A percentile compares a stretch with the other conserved stretches of the same genome.
Evolutionary conservation across 2,329 filamentous ascomycete genomes (phyloP).

Genomic region (Cladosporium sp.): DNA sequence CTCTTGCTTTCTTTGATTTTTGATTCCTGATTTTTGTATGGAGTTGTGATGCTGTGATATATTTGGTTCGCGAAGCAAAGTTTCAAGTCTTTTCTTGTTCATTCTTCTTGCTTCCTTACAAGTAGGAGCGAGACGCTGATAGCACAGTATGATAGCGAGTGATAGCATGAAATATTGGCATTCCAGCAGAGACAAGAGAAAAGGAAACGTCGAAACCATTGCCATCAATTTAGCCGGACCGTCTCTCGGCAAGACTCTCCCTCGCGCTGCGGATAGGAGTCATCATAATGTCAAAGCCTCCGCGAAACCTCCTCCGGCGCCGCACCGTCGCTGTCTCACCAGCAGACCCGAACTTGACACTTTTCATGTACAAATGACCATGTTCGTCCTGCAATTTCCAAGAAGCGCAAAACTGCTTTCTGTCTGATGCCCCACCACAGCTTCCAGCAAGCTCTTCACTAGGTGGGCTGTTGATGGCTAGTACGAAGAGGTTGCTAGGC

Average conservation of each 20-base stretch:
- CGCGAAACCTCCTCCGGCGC: conserved; percentile 22
- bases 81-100: too few relatives aligned
- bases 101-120: too few relatives aligned
- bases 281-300: conserved; percentile 32
- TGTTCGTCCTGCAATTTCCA: conserved; percentile 38
- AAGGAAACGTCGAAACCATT: too few relatives aligned
- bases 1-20: too few relatives aligned
- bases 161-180: too few relatives aligned
- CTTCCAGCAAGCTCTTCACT: conserved; percentile 49
- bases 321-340: conserved; percentile 20
- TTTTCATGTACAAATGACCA: conserved; percentile 52
- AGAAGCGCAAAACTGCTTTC: conserved; percentile 44
- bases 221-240: too few relatives aligned
- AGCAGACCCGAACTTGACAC: conserved; percentile 28
- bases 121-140: too few relatives aligned
- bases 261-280: conserved; percentile 33
- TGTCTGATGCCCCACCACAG: conserved; percentile 54
- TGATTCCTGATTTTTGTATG: too few relatives aligned
- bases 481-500: conserved; percentile 67
- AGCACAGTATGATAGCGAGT: too few relatives aligned
- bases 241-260: conserved; percentile 31
- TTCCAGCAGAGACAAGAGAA: too few relatives aligned
- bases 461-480: conserved; percentile 63
- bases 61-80: too few relatives aligned
- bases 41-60: too few relatives aligned